Evolutionary conservation across 202 grass and related monocot genomes (phyloP), one percentile per base, ranked within the genome.

Genomic region (Bolboschoenoplectus hybrid): DNA sequence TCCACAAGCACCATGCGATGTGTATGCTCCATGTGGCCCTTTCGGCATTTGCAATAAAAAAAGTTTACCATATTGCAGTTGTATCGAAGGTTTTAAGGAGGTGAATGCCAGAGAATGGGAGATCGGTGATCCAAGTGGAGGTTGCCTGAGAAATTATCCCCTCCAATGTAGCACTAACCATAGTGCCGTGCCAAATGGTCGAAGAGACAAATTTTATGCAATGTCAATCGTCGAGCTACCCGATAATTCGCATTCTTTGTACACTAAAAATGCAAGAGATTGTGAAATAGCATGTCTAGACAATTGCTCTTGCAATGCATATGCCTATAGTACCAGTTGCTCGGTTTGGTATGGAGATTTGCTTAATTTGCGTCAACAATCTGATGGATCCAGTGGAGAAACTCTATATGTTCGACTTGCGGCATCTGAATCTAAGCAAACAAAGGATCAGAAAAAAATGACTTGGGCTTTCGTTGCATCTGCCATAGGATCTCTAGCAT

Each of bases 221-320:
- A 53, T 83, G 43, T 53, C 63, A 68, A 69, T 3, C 19, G 35
- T 83, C 3, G 6, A 2, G 0, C 13, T 68, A 51, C 64, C 91
- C 11, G 87, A 89, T 26, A 76, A 88, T 13, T 1, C 7, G 5
- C 32, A 55, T 1, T 6, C 6, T 3, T 38, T 83, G 20, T 14
- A 40, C 45, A 52, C 10, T 53, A 40, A 87, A 74, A 86, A 32
- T 80, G 40, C 10, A 49, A 41, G 56, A 67, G 86, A 85, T 53
- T 94, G 93, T 58, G 69, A 92, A 74, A 11, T 6, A 5, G 78
- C 52, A 19, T 95, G 93, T 67, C 52, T 82, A 1, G 79, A 74
- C 7, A 89, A 89, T 70, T 95, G 90, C 53, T 89, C 85, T n/a
- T 95, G 93, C 82, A 88, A 77, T 57, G 90, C 89, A 11, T 95